phyloP scores from a whole-genome alignment of 2,329 filamentous ascomycete species.

The Colletotrichum sp. region DNA sequence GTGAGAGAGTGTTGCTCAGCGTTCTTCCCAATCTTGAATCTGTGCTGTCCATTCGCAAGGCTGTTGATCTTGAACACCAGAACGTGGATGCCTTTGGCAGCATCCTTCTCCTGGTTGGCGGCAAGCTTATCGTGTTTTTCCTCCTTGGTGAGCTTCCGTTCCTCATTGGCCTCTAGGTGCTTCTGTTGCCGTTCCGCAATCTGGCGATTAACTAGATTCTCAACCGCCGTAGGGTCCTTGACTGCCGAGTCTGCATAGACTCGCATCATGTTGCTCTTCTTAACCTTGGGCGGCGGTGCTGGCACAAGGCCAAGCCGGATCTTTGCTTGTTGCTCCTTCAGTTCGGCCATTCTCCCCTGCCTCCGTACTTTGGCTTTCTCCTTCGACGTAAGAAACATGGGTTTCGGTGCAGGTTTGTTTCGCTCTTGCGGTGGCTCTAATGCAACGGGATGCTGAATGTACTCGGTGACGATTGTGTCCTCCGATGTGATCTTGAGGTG shows the following conservation, averaged over 20 bases:
- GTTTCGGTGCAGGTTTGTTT: slow-evolving; percentile 77
- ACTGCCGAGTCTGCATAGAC: slow-evolving; percentile 69
- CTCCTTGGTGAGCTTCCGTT: slow-evolving; percentile 87
- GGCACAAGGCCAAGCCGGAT: slow-evolving; percentile 89
- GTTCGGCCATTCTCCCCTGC: slow-evolving; percentile 86
- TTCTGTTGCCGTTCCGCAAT: slow-evolving; percentile 84
- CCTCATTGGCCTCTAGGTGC: slow-evolving; percentile 81
- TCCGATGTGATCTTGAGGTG: slow-evolving; percentile 76
- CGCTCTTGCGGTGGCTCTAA: slow-evolving; percentile 92
- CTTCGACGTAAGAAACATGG: slow-evolving; percentile 89
- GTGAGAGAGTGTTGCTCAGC: slow-evolving; percentile 88
- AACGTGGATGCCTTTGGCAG: slow-evolving; percentile 82
- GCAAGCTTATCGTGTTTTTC: slow-evolving; percentile 84
- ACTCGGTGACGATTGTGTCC: slow-evolving; percentile 89
- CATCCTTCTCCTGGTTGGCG: slow-evolving; percentile 84
- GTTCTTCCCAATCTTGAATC: slow-evolving; percentile 92
- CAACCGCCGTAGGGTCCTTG: slow-evolving; percentile 96
- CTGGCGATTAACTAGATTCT: slow-evolving; percentile 90
- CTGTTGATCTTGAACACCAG: slow-evolving; percentile 89
- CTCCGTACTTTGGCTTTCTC: slow-evolving; percentile 92
- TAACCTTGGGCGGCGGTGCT: slow-evolving; percentile 92
- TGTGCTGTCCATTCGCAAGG: slow-evolving; percentile 90
- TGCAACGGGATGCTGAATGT: slow-evolving; percentile 91
- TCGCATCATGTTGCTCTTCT: slow-evolving; percentile 97
- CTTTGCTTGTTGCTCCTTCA: slow-evolving; percentile 97